A percentile compares a stretch with the other conserved stretches of the same genome.
These are phyloP conservation scores for Astrothelium subdiscretum DNA, from an alignment of 495 filamentous ascomycete genomes.

Conservation along the genomic window DNA sequence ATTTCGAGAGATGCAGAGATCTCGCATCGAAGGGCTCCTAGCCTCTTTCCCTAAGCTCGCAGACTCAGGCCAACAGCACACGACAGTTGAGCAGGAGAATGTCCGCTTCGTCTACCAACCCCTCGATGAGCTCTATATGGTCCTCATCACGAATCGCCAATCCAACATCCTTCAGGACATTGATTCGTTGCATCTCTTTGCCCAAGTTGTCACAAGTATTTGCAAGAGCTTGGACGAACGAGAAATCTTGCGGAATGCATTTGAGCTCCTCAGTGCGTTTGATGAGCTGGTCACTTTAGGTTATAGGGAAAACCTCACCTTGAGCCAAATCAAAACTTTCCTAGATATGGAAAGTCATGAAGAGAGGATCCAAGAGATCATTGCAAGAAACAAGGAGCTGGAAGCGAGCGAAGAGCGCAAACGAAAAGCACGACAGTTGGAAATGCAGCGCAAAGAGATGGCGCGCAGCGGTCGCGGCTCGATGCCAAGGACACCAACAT, in stretches of 20 bases:
- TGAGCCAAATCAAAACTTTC: constrained; percentile 96
- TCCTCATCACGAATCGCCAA: constrained; percentile 97
- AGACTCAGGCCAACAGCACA: constrained; percentile 89
- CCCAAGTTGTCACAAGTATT: constrained; percentile 89
- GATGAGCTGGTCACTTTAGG: constrained; percentile 92
- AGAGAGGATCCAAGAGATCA: constrained; percentile 71
- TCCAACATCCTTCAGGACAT: constrained; percentile 99
- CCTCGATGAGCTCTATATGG: constrained; percentile 97
- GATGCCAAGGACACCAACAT: constrained; percentile 64
- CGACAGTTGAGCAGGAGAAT: constrained; percentile 96
- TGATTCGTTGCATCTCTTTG: constrained; percentile 92
- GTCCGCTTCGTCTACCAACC: constrained; percentile 99
- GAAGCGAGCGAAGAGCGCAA: constrained; percentile 97
- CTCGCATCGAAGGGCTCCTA: constrained; percentile 88
- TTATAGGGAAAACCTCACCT: constrained; percentile 87
- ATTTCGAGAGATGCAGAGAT: constrained; percentile 91
- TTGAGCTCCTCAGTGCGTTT: constrained; percentile 88
- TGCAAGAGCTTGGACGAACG: constrained; percentile 94
- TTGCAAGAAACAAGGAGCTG: constrained; percentile 81
- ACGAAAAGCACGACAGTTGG: constrained; percentile 91
- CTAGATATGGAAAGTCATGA: constrained; percentile 98
- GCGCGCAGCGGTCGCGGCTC: constrained; percentile 45
- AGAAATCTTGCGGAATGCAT: constrained; percentile 88
- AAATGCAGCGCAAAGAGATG: constrained; percentile 94
- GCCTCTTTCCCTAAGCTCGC: constrained; percentile 96